A percentile compares a stretch with the other conserved stretches of the same genome.
These are phyloP conservation scores for Apiospora phragmitis DNA, from an alignment of 2,329 filamentous ascomycete genomes.

Conservation along the genomic window DNA sequence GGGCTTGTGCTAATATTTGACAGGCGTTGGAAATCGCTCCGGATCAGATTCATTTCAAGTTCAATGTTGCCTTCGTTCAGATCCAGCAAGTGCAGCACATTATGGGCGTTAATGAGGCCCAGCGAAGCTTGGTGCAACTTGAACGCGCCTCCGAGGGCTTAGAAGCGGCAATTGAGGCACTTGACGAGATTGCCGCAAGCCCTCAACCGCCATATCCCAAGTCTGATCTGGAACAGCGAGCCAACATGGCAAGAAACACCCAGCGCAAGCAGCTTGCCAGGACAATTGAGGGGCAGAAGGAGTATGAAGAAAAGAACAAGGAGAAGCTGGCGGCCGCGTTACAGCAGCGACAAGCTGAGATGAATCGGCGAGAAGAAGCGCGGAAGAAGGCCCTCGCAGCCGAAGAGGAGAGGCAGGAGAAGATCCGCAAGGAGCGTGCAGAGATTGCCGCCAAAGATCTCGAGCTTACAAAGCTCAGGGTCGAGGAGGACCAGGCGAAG, in stretches of 20 bases:
- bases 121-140: slow-evolving; percentile 78
- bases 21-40: slow-evolving; percentile 76
- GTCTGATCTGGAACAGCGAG: slow-evolving; percentile 87
- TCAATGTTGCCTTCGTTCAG: slow-evolving; percentile 97
- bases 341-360: slow-evolving; percentile 77
- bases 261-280: slow-evolving; percentile 89
- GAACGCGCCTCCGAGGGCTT: slow-evolving; percentile 78
- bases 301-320: slow-evolving; percentile 92
- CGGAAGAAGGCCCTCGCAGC: slow-evolving; percentile 66
- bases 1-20: slow-evolving; percentile 25
- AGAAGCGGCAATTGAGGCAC: slow-evolving; percentile 77
- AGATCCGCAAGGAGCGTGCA: slow-evolving; percentile 83
- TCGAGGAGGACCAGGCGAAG: slow-evolving; percentile 67
- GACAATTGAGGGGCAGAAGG: slow-evolving; percentile 78
- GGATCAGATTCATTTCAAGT: slow-evolving; percentile 87
- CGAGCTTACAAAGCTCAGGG: slow-evolving; percentile 67
- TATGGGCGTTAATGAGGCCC: slow-evolving; percentile 70
- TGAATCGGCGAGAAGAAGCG: slow-evolving; percentile 75
- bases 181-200: slow-evolving; percentile 63
- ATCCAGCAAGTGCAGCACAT: slow-evolving; percentile 88
- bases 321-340: slow-evolving; percentile 81
- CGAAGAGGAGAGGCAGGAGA: slow-evolving; percentile 73
- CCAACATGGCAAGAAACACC: slow-evolving; percentile 96
- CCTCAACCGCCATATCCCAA: slow-evolving; percentile 83
- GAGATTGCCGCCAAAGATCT: slow-evolving; percentile 77